A percentile compares a stretch with the other conserved stretches of the same genome.
These are phyloP conservation scores for Botrytis fabae DNA, from an alignment of 2,329 filamentous ascomycete species.

Conservation along the genomic window DNA sequence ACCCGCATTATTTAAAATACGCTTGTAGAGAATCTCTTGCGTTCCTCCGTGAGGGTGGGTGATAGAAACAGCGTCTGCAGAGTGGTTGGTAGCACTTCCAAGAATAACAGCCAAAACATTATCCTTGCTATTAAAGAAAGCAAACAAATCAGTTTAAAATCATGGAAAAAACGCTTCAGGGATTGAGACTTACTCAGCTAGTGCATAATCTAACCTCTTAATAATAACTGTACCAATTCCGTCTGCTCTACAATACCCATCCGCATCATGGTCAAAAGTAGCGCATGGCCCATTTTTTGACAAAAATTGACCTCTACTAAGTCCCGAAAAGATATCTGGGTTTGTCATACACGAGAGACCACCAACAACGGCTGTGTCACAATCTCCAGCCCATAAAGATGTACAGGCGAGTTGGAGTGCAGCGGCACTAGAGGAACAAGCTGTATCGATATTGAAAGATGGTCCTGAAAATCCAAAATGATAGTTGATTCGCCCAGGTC, in stretches of 20 bases:
- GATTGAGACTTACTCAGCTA: conserved; percentile 35
- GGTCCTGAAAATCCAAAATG: conserved; percentile 48
- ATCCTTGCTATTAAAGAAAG: conserved; percentile 46
- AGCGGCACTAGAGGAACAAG: conserved; percentile 46
- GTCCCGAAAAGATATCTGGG: conserved; percentile 38
- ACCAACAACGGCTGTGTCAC: conserved; percentile 40
- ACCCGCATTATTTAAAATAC: conserved; percentile 70
- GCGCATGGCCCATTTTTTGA: conserved; percentile 49
- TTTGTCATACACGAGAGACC: conserved; percentile 39
- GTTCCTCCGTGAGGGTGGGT: conserved; percentile 79
- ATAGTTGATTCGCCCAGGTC: conserved; percentile 43
- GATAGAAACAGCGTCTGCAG: conserved; percentile 77
- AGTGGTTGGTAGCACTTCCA: conserved; percentile 77
- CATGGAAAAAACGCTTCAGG: not conserved
- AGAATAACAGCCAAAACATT: conserved; percentile 58
- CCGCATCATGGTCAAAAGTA: conserved; percentile 49
- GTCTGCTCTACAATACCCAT: conserved; percentile 57
- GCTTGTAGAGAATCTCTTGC: conserved; percentile 70
- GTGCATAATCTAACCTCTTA: conserved; percentile 52
- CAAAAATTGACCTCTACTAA: conserved; percentile 39
- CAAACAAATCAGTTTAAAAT: not conserved
- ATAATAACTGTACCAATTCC: conserved; percentile 51
- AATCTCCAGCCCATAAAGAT: conserved; percentile 38
- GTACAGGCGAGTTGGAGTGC: conserved; percentile 40
- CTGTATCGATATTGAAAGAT: conserved; percentile 45